phyloP scores from a whole-genome alignment of 352 stramenopile genomes.

The Halophytophthora batemanensis region DNA sequence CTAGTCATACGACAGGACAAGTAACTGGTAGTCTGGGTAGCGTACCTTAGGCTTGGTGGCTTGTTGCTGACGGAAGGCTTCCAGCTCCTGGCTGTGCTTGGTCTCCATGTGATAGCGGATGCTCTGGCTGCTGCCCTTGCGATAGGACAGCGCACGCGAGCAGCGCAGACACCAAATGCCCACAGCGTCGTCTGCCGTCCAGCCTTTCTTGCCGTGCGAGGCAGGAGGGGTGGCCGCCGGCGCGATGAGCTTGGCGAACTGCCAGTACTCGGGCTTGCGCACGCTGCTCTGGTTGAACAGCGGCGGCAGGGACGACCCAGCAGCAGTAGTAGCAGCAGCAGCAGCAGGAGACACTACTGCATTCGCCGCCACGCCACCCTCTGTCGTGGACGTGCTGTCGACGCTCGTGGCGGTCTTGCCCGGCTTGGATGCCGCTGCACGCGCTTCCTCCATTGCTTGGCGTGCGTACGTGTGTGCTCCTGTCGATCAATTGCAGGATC shows the following conservation, averaged over 20 bases:
- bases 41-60: neutral
- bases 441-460: too few species aligned
- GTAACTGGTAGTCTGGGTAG: too few species aligned
- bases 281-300: constrained; percentile 46
- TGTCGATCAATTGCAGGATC: too few species aligned
- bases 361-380: neutral
- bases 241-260: constrained; percentile 34
- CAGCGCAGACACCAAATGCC: constrained; percentile 53
- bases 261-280: constrained; percentile 57
- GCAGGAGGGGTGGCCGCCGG: constrained; percentile 8
- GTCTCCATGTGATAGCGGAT: constrained; percentile 65
- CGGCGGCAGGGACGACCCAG: constrained; percentile 11
- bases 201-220: constrained; percentile 29
- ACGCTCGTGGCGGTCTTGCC: too few species aligned
- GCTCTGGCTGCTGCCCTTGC: constrained; percentile 52
- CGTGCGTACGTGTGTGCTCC: too few species aligned
- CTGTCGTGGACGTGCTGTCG: too few species aligned
- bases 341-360: neutral
- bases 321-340: neutral
- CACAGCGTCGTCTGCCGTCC: constrained; percentile 41
- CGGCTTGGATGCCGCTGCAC: too few species aligned
- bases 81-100: constrained; percentile 38
- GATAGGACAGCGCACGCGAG: constrained; percentile 28
- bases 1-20: neutral
- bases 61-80: constrained; percentile 3